Base-by-base conservation (phyloP, 2,329 filamentous ascomycete species). In the Epichloe sylvatica region DNA sequence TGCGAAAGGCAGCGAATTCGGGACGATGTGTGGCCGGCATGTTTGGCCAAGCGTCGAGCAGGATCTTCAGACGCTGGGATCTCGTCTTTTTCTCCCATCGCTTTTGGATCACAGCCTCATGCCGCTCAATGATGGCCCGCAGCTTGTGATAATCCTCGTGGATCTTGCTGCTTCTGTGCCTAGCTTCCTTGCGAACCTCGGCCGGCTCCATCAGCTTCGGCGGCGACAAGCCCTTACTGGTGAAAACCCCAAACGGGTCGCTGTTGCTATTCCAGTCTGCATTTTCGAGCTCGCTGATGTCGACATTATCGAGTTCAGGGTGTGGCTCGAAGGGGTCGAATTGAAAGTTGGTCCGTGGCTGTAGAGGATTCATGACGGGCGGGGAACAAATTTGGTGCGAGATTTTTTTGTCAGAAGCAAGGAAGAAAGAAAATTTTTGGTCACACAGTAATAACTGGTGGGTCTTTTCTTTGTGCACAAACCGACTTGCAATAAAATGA, bases 31-130 rank as follows among this genome's bases (percentile, higher is more conserved):
- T 55, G 0, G 54, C 43, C 0, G 75, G 56, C 67, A 81, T 78
- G 19, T 63, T 60, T 0, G 75, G 74, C 72, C 72, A 77, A 1
- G 63, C 65, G n/a, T 62, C 55, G 1, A 73, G 56, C 2, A 81
- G 59, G 3, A 78, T 62, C 3, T 68, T 63, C 9, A 65, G 62
- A 15, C 70, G 64, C 57, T 79, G 71, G 13, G 61, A 45, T 11
- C 63, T 65, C 2, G 65, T 70, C 60, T 77, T 78, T 56, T 79
- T 79, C 3, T 56, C 52, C 77, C 76, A 82, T 38, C 76, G 68
- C 53, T 70, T 75, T 48, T 70, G 69, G 11, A 81, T 70, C 0
- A 66, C 70, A 1, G 59, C 60, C 56, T 81, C 75, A 45, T 78
- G 72, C 4, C 75, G 68, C 39, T 69, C 60, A 2, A 80, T 49